A percentile compares a stretch with the other conserved stretches of the same genome.
Conservation (phyloP, 805 yeast genomes). For the Kluyveromyces wickerhamii region DNA sequence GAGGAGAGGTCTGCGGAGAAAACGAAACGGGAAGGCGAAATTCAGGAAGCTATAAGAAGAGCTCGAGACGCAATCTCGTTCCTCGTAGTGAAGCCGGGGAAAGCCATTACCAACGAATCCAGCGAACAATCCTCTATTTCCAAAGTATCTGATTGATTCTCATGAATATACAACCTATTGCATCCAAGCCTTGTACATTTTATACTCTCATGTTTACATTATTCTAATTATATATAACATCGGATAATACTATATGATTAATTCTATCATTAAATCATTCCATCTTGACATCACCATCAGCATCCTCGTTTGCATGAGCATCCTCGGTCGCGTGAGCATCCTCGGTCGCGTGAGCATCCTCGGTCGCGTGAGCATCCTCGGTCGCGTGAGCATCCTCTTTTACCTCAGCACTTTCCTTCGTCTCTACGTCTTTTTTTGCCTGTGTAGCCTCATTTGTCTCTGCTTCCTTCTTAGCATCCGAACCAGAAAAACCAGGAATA, state of each 20-base stretch:
- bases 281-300: slow-evolving; percentile 15
- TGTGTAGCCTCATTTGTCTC: slow-evolving; percentile 9
- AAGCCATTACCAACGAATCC: too few species aligned
- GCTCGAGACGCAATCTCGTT: slow-evolving; percentile 61
- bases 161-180: too few species aligned
- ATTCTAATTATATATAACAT: too few species aligned
- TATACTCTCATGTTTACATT: too few species aligned
- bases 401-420: background rate
- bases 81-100: slow-evolving; percentile 36
- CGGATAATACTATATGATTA: too few species aligned
- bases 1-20: slow-evolving; percentile 35
- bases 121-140: too few species aligned
- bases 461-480: slow-evolving; percentile 12
- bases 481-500: slow-evolving; percentile 37
- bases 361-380: too few species aligned
- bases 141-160: too few species aligned
- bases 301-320: slow-evolving; percentile 16
- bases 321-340: too few species aligned
- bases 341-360: too few species aligned
- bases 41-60: slow-evolving; percentile 38
- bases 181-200: too few species aligned
- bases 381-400: slow-evolving; percentile 22
- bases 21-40: slow-evolving; percentile 35
- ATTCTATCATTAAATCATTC: too few species aligned
- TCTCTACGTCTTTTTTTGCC: slow-evolving; percentile 1